A percentile compares a stretch with the other conserved stretches of the same genome.
phyloP scores from a whole-genome alignment of 164 flowering plant genomes.

The Vitis riparia region DNA sequence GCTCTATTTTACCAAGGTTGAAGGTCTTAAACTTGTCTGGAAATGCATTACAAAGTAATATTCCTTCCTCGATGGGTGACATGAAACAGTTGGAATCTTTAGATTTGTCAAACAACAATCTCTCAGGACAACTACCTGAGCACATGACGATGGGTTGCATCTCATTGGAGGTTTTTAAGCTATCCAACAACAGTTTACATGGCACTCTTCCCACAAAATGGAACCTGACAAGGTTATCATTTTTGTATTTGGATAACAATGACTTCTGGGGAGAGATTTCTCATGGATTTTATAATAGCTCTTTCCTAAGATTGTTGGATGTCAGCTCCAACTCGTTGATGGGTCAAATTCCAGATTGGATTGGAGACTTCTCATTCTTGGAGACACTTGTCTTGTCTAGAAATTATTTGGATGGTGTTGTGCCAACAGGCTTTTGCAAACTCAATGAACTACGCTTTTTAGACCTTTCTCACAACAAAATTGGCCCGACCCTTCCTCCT shows the following conservation, averaged over 20 bases:
- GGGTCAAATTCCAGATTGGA: slow-evolving; percentile 8
- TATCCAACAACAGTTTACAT: slow-evolving; percentile 1
- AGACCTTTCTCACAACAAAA: slow-evolving; percentile 6
- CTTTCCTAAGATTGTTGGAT: background rate
- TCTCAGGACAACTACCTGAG: background rate
- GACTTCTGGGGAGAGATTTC: background rate
- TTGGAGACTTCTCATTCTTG: slow-evolving; percentile 1
- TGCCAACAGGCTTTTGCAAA: slow-evolving; percentile 3
- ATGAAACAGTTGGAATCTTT: background rate
- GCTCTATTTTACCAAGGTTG: background rate
- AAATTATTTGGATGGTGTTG: background rate
- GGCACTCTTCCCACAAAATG: background rate
- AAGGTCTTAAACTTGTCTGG: background rate
- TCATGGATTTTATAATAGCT: background rate
- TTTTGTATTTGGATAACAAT: background rate
- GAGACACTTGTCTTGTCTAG: background rate
- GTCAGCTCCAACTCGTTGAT: background rate
- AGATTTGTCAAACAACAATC: slow-evolving; percentile 1
- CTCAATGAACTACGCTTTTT: background rate
- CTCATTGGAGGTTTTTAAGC: background rate
- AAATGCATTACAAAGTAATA: background rate
- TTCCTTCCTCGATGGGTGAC: slow-evolving; percentile 2
- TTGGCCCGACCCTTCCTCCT: background rate
- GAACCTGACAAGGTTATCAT: background rate
- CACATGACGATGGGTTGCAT: background rate